Conservation (phyloP, 75 land plant species). For the Pinus taeda region DNA sequence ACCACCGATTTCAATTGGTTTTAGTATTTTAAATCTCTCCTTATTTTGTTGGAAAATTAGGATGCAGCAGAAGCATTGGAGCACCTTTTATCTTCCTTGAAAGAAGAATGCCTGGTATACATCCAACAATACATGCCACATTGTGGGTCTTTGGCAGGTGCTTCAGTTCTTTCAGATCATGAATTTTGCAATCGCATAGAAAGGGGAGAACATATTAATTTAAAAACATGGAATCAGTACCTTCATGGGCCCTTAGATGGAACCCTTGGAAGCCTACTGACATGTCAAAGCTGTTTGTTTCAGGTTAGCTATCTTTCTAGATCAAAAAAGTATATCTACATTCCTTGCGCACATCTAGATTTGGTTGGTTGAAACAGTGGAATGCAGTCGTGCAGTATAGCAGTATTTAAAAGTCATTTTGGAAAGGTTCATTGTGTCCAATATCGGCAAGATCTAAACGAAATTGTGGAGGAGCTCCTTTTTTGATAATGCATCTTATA, state of each 20-base stretch:
- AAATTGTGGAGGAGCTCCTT: constrained; percentile 9
- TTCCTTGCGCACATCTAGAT: background rate
- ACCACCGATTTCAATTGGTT: background rate
- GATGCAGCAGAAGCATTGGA: constrained; percentile 93
- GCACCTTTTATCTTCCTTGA: constrained; percentile 68
- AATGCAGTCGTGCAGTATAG: background rate
- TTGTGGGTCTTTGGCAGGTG: constrained; percentile 31
- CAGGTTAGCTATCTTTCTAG: constrained; percentile 36
- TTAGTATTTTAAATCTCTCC: background rate
- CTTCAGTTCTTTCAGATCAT: constrained; percentile 7
- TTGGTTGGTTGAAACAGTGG: constrained; percentile 5
- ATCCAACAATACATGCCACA: constrained; percentile 28
- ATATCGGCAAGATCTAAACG: background rate
- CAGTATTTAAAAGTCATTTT: background rate
- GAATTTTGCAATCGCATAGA: constrained; percentile 15
- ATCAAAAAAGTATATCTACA: background rate
- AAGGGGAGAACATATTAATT: constrained; percentile 14
- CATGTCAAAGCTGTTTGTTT: constrained; percentile 70
- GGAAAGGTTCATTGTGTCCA: background rate
- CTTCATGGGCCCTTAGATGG: constrained; percentile 79
- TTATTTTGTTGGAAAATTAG: constrained; percentile 21
- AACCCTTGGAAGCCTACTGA: constrained; percentile 60
- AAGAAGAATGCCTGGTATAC: constrained; percentile 50
- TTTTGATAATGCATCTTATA: background rate
- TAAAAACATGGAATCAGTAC: constrained; percentile 41